Percentiles rank a stretch among this genome's conserved stretches.
Evolutionary conservation across 495 filamentous ascomycete species (phyloP).

Genomic region (Neurospora sp.): DNA sequence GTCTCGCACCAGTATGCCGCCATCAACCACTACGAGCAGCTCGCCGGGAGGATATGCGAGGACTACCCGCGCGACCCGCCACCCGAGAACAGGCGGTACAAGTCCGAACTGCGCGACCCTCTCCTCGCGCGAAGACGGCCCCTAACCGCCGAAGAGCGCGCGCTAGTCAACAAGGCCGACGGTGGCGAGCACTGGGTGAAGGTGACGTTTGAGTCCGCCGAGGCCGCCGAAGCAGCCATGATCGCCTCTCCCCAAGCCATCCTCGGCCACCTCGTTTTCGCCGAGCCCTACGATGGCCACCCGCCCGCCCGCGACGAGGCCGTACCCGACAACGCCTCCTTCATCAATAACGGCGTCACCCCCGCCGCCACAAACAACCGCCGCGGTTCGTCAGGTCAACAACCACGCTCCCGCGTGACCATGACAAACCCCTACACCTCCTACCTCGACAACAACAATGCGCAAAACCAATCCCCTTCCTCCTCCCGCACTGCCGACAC

Average conservation of each 20-base stretch:
- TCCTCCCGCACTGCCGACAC: conserved; percentile 42
- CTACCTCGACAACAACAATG: conserved; percentile 10
- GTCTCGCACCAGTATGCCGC: conserved; percentile 69
- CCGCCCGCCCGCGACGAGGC: conserved; percentile 58
- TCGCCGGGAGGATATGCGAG: conserved; percentile 74
- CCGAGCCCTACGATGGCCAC: conserved; percentile 62
- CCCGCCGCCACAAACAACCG: not conserved
- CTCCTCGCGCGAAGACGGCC: conserved; percentile 45
- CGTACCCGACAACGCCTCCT: conserved; percentile 30
- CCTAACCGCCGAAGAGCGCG: conserved; percentile 58
- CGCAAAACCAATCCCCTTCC: conserved; percentile 24
- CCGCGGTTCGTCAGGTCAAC: conserved; percentile 3
- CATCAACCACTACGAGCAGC: conserved; percentile 72
- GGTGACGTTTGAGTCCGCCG: conserved; percentile 75
- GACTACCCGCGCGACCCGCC: conserved; percentile 73
- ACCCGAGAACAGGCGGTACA: conserved; percentile 41
- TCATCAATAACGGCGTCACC: not conserved
- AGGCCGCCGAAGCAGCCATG: conserved; percentile 66
- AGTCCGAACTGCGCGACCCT: conserved; percentile 54
- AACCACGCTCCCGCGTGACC: not conserved
- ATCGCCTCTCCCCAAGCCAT: conserved; percentile 69
- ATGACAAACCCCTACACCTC: conserved; percentile 10
- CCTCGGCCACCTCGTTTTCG: conserved; percentile 64
- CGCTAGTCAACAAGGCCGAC: conserved; percentile 62
- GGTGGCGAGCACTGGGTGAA: conserved; percentile 88